Percentiles rank a stretch among this genome's conserved stretches.
phyloP scores from a whole-genome alignment of 345 rosid genomes.

The Brassica rapa region DNA sequence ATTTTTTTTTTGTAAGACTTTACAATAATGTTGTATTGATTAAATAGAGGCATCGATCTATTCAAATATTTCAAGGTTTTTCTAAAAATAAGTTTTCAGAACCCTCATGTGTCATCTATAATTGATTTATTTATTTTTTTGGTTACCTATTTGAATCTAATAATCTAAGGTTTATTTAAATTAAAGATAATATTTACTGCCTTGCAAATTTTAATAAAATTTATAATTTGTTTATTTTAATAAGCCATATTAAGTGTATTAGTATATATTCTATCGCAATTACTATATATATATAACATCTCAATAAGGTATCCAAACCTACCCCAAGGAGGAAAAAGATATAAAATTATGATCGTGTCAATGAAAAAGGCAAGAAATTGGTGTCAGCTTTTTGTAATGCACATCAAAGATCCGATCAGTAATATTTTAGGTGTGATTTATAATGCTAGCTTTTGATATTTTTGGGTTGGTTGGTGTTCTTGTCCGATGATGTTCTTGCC shows the following conservation, averaged over 20 bases:
- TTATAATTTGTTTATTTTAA: background rate
- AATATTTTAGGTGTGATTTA: constrained; percentile 19
- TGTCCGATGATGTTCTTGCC: constrained; percentile 14
- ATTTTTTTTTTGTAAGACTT: background rate
- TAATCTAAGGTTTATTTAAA: background rate
- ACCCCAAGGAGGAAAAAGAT: background rate
- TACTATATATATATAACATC: too few relatives aligned
- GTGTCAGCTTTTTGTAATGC: constrained; percentile 22
- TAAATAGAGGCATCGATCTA: background rate
- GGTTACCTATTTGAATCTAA: background rate
- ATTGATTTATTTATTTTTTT: background rate
- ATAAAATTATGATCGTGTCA: background rate
- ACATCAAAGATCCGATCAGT: constrained; percentile 23
- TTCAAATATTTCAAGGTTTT: background rate
- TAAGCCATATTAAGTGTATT: background rate
- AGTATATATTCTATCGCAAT: background rate
- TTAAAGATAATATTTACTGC: background rate
- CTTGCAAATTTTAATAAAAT: background rate
- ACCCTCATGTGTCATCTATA: background rate
- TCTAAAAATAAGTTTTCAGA: background rate
- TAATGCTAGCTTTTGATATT: constrained; percentile 28
- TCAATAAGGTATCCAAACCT: background rate
- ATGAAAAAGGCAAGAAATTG: background rate
- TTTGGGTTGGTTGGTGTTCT: constrained; percentile 26
- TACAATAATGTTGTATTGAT: background rate